These are phyloP conservation scores for Cercospora beticola DNA, from an alignment of 2,329 filamentous ascomycete genomes.

Conservation along the genomic window DNA sequence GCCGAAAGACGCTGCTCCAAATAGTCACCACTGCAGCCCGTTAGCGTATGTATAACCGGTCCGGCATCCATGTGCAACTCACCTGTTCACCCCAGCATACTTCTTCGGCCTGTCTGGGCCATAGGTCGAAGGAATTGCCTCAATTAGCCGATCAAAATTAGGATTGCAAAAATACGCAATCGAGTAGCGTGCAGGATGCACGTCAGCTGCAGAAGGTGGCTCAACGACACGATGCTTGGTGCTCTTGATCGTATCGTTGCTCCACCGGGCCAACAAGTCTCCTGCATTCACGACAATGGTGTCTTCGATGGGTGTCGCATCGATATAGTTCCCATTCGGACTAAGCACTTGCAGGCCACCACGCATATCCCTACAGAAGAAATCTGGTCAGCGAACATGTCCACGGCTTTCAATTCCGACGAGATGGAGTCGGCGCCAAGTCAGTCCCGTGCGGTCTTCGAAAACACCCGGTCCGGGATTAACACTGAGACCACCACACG, in stretches of 20 bases:
- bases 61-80: constrained; percentile 7
- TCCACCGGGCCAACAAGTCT: constrained; percentile 75
- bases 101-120: constrained; percentile 66
- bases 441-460: neutral
- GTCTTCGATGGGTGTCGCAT: constrained; percentile 76
- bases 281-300: constrained; percentile 89
- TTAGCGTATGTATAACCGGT: constrained; percentile 8
- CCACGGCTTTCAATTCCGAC: neutral
- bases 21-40: constrained; percentile 66
- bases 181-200: constrained; percentile 69
- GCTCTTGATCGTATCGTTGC: constrained; percentile 86
- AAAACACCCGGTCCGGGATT: neutral
- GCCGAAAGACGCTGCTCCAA: constrained; percentile 73
- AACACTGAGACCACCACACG: neutral
- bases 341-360: constrained; percentile 64
- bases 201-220: constrained; percentile 60
- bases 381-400: constrained; percentile 29
- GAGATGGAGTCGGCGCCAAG: constrained; percentile 1
- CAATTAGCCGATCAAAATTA: constrained; percentile 72
- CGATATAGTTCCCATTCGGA: constrained; percentile 71
- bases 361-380: constrained; percentile 47
- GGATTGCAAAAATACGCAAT: constrained; percentile 94
- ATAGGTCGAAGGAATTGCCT: constrained; percentile 78
- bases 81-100: constrained; percentile 68
- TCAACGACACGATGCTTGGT: constrained; percentile 89